phyloP scores from a whole-genome alignment of 2,329 filamentous ascomycete species.

The Nemania sp. region DNA sequence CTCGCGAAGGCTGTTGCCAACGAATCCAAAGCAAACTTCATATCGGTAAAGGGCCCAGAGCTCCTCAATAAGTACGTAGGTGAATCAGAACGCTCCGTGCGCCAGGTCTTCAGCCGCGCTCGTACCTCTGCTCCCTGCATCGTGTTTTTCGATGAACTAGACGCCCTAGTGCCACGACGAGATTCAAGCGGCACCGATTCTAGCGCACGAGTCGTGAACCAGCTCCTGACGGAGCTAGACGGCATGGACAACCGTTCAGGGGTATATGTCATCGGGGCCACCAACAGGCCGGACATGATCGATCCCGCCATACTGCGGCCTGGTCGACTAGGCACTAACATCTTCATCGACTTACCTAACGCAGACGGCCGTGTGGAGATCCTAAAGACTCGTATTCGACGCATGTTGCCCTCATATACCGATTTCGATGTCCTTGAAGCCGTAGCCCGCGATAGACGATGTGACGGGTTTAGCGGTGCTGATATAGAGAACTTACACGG shows the following conservation, averaged over 20 bases:
- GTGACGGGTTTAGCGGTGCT: slow-evolving; percentile 80
- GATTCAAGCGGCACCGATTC: slow-evolving; percentile 84
- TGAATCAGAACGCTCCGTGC: slow-evolving; percentile 91
- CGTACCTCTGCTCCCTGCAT: slow-evolving; percentile 90
- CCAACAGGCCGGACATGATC: slow-evolving; percentile 96
- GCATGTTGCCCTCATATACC: slow-evolving; percentile 45
- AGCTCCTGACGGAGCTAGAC: slow-evolving; percentile 92
- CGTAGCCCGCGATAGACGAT: slow-evolving; percentile 75
- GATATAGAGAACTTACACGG: slow-evolving; percentile 68
- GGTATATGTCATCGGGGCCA: slow-evolving; percentile 94
- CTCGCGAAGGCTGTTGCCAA: slow-evolving; percentile 97
- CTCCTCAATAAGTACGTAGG: slow-evolving; percentile 98
- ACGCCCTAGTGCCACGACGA: slow-evolving; percentile 88
- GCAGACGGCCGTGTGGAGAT: slow-evolving; percentile 87
- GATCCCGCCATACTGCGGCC: slow-evolving; percentile 95
- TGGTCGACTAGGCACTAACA: slow-evolving; percentile 85
- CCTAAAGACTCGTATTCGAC: slow-evolving; percentile 70
- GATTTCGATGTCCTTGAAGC: slow-evolving; percentile 51
- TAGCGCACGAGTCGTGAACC: slow-evolving; percentile 91
- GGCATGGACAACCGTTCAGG: slow-evolving; percentile 83
- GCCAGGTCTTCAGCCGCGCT: slow-evolving; percentile 90
- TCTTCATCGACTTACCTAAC: slow-evolving; percentile 89
- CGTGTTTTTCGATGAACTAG: slow-evolving; percentile 97
- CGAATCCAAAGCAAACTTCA: slow-evolving; percentile 96
- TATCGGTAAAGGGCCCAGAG: slow-evolving; percentile 96